Evolutionary conservation across 2,329 filamentous ascomycete species (phyloP), one percentile per base, ranked within the genome.

Genomic region (Aspergillus persii): DNA sequence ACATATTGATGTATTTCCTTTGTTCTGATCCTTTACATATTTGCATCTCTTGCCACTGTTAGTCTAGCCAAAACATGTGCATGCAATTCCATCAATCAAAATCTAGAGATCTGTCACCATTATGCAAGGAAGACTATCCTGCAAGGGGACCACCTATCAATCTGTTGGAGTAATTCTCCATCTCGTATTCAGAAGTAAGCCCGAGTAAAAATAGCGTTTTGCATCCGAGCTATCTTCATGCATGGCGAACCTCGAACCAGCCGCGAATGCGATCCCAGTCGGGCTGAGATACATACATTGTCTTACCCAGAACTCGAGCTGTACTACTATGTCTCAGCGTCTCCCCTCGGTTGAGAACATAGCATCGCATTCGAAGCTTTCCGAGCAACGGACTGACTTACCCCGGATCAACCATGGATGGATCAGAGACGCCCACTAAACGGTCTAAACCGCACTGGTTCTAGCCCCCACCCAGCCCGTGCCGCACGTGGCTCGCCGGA

Each of bases 401-500:
- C 59, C 64, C 64, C 64, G 52, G 64, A 66, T 62, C 58, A 61
- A 59, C 62, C 61, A 23, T 50, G 44, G n/a, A 57, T 46, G 33
- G 36, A 30, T 56, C 33, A 56, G 50, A 52, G 49, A 46, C 39
- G 44, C 46, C 44, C 53, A 39, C 61, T 66, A 66, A 59, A 9
- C 64, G 48, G 3, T 6, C 63, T 66, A 66, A 59, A 12, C 64
- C 52, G 2, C 8, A 50, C 56, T 30, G 47, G 58, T 30, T 3
- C 52, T 58, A 57, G 47, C 48, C 58, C 57, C 62, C 58, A 61
- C 61, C 48, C 54, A 59, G 36, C 31, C 41, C 27, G 29, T 27
- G 30, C 50, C 31, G 61, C 64, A 68, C 66, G 66, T 68, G 64
- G 66, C 64, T 63, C 52, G 54, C 55, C 59, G 46, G 57, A 50